Evolutionary conservation across 768 basidiomycete genomes (phyloP).

Genomic region (Albatrellus ellisii): DNA sequence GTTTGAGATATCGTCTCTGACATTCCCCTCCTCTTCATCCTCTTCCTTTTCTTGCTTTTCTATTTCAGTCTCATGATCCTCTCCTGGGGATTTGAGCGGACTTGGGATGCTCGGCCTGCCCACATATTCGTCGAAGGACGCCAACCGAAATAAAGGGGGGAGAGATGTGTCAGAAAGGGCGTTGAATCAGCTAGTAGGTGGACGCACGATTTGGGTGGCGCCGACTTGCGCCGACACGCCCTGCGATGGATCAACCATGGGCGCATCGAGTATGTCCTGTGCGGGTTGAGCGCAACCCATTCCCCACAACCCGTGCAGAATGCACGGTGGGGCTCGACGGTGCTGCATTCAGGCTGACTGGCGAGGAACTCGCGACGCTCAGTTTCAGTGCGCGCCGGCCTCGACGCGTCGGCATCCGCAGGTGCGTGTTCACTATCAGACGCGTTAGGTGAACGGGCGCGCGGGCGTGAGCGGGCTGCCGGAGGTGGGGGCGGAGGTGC

Average conservation of each 20-base stretch:
- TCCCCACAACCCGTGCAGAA: slow-evolving; percentile 46
- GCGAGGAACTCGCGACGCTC: slow-evolving; percentile 54
- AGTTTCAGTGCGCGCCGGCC: no score
- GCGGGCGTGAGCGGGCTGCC: no score
- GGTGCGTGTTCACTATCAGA: no score
- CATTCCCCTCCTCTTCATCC: no score
- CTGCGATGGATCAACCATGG: slow-evolving; percentile 50
- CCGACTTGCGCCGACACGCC: slow-evolving; percentile 31
- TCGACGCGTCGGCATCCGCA: no score
- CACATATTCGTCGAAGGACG: background rate
- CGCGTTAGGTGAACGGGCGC: no score
- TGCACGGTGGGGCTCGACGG: slow-evolving; percentile 43
- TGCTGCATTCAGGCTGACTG: slow-evolving; percentile 44
- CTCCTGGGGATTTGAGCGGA: slow-evolving; percentile 2
- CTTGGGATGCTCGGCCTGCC: background rate
- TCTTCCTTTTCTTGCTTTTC: no score
- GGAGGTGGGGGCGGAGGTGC: no score
- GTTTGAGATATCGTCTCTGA: no score
- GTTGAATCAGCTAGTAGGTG: slow-evolving; percentile 6
- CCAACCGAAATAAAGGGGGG: slow-evolving; percentile 3
- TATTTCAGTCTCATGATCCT: slow-evolving; percentile 11
- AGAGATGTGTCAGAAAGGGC: background rate
- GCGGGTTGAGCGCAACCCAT: slow-evolving; percentile 42
- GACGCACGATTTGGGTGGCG: slow-evolving; percentile 17
- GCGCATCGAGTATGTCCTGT: slow-evolving; percentile 40